Evolutionary conservation across 257 asterid genomes (phyloP).

Genomic region (Capsicum baccatum): DNA sequence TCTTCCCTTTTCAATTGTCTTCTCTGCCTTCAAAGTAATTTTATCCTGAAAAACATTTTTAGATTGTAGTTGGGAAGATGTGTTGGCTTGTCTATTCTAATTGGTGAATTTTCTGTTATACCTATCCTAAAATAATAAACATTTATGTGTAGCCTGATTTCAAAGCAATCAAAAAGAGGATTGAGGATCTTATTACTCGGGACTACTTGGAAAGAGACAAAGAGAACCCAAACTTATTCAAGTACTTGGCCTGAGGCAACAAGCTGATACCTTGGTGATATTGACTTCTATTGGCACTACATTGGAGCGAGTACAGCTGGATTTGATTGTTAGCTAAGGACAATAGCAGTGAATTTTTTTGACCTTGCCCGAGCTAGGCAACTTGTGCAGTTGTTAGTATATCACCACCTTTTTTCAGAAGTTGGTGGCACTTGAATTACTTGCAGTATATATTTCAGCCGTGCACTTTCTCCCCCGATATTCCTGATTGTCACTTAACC

Average conservation of each 20-base stretch:
- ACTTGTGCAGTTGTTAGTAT: conserved; percentile 25
- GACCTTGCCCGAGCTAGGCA: conserved; percentile 28
- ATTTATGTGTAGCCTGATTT: conserved; percentile 55
- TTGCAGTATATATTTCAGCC: conserved; percentile 8
- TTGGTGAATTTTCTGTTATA: background rate
- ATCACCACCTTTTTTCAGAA: conserved; percentile 23
- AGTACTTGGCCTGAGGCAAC: conserved; percentile 49
- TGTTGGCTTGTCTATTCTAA: conserved; percentile 8
- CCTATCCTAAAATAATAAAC: background rate
- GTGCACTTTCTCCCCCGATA: background rate
- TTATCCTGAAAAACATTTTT: background rate
- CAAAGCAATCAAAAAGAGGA: conserved; percentile 56
- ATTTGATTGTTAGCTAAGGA: conserved; percentile 18
- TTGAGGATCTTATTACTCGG: conserved; percentile 55
- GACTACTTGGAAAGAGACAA: conserved; percentile 63
- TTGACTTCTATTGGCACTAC: conserved; percentile 23
- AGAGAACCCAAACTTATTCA: conserved; percentile 50
- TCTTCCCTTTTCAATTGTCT: background rate
- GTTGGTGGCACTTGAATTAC: conserved; percentile 8
- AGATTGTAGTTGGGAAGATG: background rate
- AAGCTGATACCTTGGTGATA: conserved; percentile 9
- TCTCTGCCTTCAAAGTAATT: background rate
- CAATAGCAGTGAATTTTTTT: background rate
- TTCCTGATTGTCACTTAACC: background rate
- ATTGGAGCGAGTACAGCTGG: conserved; percentile 21